A percentile compares a stretch with the other conserved stretches of the same genome.
Evolutionary conservation across 345 rosid species (phyloP).

Genomic region (Barbarea vulgaris): DNA sequence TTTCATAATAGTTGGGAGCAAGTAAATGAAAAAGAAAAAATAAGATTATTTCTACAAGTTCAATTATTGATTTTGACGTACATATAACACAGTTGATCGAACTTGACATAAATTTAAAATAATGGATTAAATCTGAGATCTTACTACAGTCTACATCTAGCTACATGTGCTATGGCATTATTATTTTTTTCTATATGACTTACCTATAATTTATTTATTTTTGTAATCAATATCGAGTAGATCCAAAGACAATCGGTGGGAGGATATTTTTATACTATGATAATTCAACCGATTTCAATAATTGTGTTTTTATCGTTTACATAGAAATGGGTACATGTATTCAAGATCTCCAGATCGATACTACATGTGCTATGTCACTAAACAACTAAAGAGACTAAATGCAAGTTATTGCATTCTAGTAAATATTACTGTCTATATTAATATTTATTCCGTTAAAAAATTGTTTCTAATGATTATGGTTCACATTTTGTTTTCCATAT

Average conservation of each 20-base stretch:
- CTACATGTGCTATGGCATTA: constrained; percentile 43
- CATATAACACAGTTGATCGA: constrained; percentile 20
- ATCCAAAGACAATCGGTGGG: constrained; percentile 20
- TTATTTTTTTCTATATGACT: constrained; percentile 19
- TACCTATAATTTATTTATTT: not conserved
- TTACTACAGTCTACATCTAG: constrained; percentile 38
- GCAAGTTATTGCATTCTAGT: not conserved
- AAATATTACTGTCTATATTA: not conserved
- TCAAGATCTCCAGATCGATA: constrained; percentile 29
- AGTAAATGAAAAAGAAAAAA: not conserved
- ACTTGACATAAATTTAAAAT: constrained; percentile 10
- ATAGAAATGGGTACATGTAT: constrained; percentile 7
- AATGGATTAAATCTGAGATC: constrained; percentile 42
- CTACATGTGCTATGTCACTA: constrained; percentile 37
- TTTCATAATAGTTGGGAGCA: constrained; percentile 9
- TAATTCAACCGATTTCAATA: constrained; percentile 23
- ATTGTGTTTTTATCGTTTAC: constrained; percentile 24
- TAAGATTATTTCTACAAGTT: not conserved
- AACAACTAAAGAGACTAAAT: constrained; percentile 7
- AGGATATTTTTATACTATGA: not conserved
- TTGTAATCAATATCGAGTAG: constrained; percentile 2
- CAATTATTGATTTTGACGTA: constrained; percentile 36
- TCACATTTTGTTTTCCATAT: too few relatives aligned
- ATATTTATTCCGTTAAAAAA: too few relatives aligned
- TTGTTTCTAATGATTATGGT: too few relatives aligned